Evolutionary conservation across 306 rosid genomes (phyloP), one percentile per base, ranked within the genome.

Genomic region (Begonia loranthoides): DNA sequence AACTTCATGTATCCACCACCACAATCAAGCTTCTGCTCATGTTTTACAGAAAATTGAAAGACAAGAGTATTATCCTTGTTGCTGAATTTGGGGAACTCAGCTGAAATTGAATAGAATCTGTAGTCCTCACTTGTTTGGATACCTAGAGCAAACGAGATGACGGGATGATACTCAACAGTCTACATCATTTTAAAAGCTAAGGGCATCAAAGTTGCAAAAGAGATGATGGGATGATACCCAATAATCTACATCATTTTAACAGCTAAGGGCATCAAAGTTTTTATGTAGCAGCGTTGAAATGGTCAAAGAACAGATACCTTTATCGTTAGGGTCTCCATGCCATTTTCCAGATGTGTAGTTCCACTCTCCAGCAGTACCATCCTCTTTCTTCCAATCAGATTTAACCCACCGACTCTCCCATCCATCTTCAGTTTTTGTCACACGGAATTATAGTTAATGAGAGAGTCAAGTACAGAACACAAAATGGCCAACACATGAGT

Each of bases 1-100:
- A 92, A 64, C 68, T 92, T 92, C 93, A 92, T 76, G 84, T 92
- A 92, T 56, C 99, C 99, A 70, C 96, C 99, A 71, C 99, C 99
- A 56, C 99, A 92, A 74, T 92, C 99, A 73, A 92, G 96, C 74
- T 92, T 92, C 73, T 92, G 99, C 49, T 92, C 99, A 51, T 92
- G 96, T 79, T 92, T 92, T 57, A 92, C 99, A 36, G 88, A 74
- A 66, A 92, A 92, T 59, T 92, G 99, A 67, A 92, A 92, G 19
- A 92, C 96, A 54, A 92, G 73, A 11, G 82, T 75, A 16, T 80
- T 80, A 28, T 79, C 99, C 76, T 92, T 92, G 56, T 92, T 92
- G 80, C 89, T 83, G 76, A 83, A 86, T 80, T 83, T 94, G 51
- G 99, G 96, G 75, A 50, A 92, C 70, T 86, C 89, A 50, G 99